Conservation (phyloP, 495 filamentous ascomycete species). For the Rhizodiscina lignyota region DNA sequence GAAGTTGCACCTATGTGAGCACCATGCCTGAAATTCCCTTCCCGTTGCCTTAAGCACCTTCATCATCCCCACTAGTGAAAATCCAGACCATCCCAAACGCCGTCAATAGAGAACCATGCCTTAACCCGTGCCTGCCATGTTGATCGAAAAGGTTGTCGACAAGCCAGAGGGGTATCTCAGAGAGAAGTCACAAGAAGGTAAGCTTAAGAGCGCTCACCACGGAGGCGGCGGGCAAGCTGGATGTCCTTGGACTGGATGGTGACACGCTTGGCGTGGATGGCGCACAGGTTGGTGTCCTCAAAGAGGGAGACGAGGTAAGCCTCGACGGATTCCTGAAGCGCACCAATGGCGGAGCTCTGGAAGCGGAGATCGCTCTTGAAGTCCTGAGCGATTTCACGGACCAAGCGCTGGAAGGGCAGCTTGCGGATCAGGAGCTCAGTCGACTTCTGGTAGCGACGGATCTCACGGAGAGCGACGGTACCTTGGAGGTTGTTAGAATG, state of each 20-base stretch:
- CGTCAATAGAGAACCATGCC: too few species aligned
- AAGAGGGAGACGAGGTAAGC: conserved; percentile 99
- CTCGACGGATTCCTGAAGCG: conserved; percentile 99
- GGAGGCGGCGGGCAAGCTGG: conserved; percentile 90
- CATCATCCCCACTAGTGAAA: too few species aligned
- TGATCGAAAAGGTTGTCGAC: too few species aligned
- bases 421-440: conserved; percentile 99
- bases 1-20: too few species aligned
- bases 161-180: too few species aligned
- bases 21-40: too few species aligned
- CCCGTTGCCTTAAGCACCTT: too few species aligned
- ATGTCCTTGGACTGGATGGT: conserved; percentile 64
- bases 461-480: conserved; percentile 99
- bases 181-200: too few species aligned
- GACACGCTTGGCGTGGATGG: conserved; percentile 98
- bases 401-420: conserved; percentile 99
- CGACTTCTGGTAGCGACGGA: conserved; percentile 99
- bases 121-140: too few species aligned
- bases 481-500: conserved; percentile 27
- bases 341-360: conserved; percentile 99
- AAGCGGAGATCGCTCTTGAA: conserved; percentile 99
- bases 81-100: too few species aligned
- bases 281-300: conserved; percentile 99
- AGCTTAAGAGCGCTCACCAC: conserved; percentile 76
- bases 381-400: conserved; percentile 99